Percentiles rank a stretch among this genome's conserved stretches.
These are phyloP conservation scores for Fusarium sp. DNA, from an alignment of 2,329 filamentous ascomycete genomes.

Conservation along the genomic window DNA sequence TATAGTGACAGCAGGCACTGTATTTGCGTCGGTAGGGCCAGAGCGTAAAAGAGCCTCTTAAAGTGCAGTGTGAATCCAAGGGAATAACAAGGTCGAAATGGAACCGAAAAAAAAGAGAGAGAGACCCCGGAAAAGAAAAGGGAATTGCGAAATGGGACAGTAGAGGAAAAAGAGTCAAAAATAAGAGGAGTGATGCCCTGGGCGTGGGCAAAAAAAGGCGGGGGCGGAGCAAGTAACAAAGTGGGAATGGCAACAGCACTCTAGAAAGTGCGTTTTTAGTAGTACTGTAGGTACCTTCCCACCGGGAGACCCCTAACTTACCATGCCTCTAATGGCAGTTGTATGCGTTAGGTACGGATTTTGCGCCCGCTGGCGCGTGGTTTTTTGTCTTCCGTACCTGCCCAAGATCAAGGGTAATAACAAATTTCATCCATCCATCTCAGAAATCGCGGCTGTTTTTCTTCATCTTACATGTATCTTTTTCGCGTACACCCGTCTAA, in stretches of 20 bases:
- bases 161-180: conserved; percentile 35
- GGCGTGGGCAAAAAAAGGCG: conserved; percentile 40
- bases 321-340: conserved; percentile 37
- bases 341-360: conserved; percentile 25
- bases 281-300: conserved; percentile 16
- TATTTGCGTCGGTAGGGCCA: background rate
- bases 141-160: conserved; percentile 38
- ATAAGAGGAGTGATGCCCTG: conserved; percentile 22
- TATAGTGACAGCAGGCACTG: conserved; percentile 2
- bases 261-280: conserved; percentile 1
- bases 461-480: conserved; percentile 13
- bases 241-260: conserved; percentile 11
- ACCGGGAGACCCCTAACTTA: conserved; percentile 25
- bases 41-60: conserved; percentile 7
- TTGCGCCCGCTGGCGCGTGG: conserved; percentile 30
- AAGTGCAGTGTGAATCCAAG: background rate
- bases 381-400: conserved; percentile 24
- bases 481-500: conserved; percentile 29
- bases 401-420: conserved; percentile 13
- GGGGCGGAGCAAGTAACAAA: conserved; percentile 40
- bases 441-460: conserved; percentile 26
- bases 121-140: conserved; percentile 44
- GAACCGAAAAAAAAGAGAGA: conserved; percentile 6
- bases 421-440: conserved; percentile 17
- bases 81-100: conserved; percentile 36